Evolutionary conservation across 352 stramenopile genomes (phyloP).

Genomic region (Blastocystis sp.): DNA sequence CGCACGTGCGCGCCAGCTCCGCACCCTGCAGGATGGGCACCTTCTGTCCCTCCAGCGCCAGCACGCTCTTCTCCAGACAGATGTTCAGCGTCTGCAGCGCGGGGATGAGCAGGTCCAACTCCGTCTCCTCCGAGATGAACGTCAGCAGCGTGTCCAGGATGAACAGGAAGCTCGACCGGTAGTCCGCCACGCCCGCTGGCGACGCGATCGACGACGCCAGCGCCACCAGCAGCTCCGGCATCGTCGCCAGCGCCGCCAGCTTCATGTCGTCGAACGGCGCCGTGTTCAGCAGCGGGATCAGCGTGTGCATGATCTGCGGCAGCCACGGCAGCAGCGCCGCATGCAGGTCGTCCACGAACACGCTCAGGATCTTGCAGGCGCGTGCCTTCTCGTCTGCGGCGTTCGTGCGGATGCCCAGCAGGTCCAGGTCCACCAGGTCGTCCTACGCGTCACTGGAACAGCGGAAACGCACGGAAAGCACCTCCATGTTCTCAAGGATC

Average conservation of each 20-base stretch:
- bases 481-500: neutral
- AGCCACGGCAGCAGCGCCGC: neutral
- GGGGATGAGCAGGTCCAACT: conserved; percentile 13
- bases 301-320: conserved; percentile 25
- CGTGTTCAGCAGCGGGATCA: conserved; percentile 15
- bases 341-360: conserved; percentile 33
- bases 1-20: neutral
- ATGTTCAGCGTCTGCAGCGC: conserved; percentile 19
- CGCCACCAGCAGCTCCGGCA: conserved; percentile 22
- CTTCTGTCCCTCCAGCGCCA: neutral
- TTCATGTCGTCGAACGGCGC: conserved; percentile 49
- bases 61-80: conserved; percentile 10
- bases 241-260: neutral
- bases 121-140: conserved; percentile 24
- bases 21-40: neutral
- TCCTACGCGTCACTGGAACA: conserved; percentile 24
- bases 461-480: neutral
- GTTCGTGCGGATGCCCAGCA: conserved; percentile 32
- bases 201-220: neutral
- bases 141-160: conserved; percentile 30
- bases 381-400: conserved; percentile 35
- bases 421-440: neutral
- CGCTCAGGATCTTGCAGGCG: neutral
- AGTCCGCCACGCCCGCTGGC: neutral
- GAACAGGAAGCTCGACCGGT: conserved; percentile 15